Percentiles rank a stretch among this genome's conserved stretches.
phyloP scores from a whole-genome alignment of 148 eudicot species.

The Camellia lanceoleosa region DNA sequence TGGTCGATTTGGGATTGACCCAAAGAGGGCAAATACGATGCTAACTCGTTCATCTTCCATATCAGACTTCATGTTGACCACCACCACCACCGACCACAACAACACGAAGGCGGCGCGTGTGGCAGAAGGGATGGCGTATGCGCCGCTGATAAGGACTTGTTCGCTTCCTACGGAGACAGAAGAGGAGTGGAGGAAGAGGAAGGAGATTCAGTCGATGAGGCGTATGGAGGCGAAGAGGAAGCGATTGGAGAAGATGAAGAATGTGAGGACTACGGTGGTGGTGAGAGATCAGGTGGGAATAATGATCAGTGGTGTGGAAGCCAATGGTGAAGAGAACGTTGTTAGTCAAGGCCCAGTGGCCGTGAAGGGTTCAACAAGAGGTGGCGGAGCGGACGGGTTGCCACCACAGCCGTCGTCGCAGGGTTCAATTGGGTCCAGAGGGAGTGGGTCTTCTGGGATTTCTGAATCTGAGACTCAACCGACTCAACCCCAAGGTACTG shows the following conservation, averaged over 20 bases:
- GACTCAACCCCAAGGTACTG: conserved; percentile 19
- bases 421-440: conserved; percentile 32
- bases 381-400: neutral
- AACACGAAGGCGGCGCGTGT: neutral
- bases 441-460: conserved; percentile 33
- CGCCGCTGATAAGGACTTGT: conserved; percentile 37
- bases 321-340: neutral
- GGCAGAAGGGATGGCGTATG: neutral
- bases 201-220: conserved; percentile 45
- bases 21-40: conserved; percentile 16
- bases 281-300: conserved; percentile 5
- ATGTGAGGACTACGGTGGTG: conserved; percentile 3
- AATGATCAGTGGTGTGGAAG: neutral
- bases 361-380: too few relatives aligned
- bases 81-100: neutral
- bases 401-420: conserved; percentile 7
- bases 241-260: conserved; percentile 48
- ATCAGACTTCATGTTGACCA: conserved; percentile 9
- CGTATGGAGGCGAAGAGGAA: conserved; percentile 52
- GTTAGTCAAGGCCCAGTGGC: too few relatives aligned
- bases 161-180: conserved; percentile 48
- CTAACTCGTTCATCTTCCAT: conserved; percentile 44
- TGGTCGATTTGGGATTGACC: conserved; percentile 59
- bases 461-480: conserved; percentile 24
- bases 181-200: conserved; percentile 50